These are phyloP conservation scores for Coriolopsis trogii DNA, from an alignment of 1,284 basidiomycete genomes.

Conservation along the genomic window DNA sequence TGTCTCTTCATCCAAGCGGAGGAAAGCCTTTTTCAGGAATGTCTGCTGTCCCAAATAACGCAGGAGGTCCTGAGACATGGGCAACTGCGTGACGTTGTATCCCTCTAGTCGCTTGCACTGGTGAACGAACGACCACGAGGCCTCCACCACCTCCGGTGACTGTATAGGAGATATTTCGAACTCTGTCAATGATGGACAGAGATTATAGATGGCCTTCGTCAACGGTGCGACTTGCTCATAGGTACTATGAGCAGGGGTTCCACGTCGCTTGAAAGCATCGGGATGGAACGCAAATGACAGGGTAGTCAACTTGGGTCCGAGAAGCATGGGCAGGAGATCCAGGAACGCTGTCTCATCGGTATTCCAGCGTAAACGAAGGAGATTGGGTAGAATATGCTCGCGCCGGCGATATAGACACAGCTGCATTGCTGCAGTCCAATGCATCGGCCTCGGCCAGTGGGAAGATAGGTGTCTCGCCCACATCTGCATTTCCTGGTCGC, in stretches of 20 bases:
- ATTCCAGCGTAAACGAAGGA: neutral
- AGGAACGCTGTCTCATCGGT: neutral
- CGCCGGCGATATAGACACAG: neutral
- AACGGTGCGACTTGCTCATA: neutral
- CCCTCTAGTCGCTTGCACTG: neutral
- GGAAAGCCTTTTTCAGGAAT: too few species aligned
- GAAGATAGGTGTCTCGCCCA: neutral
- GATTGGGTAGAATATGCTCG: neutral
- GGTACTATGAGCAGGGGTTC: neutral
- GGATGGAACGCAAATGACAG: neutral
- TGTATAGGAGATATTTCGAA: neutral
- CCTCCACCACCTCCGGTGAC: neutral
- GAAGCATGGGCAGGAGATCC: neutral
- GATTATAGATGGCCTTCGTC: neutral
- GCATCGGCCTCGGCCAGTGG: neutral
- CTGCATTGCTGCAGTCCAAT: neutral
- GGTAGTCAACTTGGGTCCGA: neutral
- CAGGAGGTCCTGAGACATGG: too few species aligned
- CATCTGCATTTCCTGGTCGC: neutral
- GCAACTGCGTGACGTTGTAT: too few species aligned
- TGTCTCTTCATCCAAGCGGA: too few species aligned
- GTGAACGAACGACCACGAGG: neutral
- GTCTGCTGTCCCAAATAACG: too few species aligned
- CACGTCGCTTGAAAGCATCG: neutral
- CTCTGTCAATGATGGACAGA: neutral